Conservation (phyloP, 2,329 filamentous ascomycete species). For the Parafenestella ontariensis region DNA sequence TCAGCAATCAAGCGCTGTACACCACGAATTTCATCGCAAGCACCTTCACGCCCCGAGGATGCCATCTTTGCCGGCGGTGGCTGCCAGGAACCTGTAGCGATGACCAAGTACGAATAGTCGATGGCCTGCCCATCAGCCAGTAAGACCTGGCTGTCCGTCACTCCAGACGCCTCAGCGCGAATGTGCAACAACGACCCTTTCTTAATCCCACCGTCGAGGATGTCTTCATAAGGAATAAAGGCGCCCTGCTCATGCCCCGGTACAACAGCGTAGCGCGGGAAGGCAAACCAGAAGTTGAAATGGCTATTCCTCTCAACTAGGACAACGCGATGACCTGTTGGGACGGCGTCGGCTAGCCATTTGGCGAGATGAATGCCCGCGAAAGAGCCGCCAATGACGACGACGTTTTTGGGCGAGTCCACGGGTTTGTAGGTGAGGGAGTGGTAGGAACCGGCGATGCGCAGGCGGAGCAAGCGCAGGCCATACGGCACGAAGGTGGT, state of each 20-base stretch:
- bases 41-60: constrained; percentile 52
- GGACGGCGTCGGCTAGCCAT: not conserved
- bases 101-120: constrained; percentile 62
- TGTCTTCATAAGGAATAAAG: constrained; percentile 64
- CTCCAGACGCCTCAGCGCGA: constrained; percentile 1
- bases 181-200: constrained; percentile 16
- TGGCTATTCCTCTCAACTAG: constrained; percentile 67
- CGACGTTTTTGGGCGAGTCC: not conserved
- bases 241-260: constrained; percentile 62
- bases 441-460: not conserved
- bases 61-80: constrained; percentile 59
- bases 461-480: not conserved
- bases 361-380: not conserved
- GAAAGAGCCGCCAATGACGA: not conserved
- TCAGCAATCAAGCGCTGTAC: constrained; percentile 58
- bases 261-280: constrained; percentile 66
- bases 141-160: constrained; percentile 50
- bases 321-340: constrained; percentile 57
- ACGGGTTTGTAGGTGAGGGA: not conserved
- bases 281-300: constrained; percentile 67
- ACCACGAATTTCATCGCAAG: constrained; percentile 52
- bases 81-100: constrained; percentile 63
- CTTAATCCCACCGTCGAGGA: constrained; percentile 43
- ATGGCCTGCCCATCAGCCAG: constrained; percentile 56
- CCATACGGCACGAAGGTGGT: not conserved